Evolutionary conservation across 148 eudicot species (phyloP).

Genomic region (Rhododendron vialii): DNA sequence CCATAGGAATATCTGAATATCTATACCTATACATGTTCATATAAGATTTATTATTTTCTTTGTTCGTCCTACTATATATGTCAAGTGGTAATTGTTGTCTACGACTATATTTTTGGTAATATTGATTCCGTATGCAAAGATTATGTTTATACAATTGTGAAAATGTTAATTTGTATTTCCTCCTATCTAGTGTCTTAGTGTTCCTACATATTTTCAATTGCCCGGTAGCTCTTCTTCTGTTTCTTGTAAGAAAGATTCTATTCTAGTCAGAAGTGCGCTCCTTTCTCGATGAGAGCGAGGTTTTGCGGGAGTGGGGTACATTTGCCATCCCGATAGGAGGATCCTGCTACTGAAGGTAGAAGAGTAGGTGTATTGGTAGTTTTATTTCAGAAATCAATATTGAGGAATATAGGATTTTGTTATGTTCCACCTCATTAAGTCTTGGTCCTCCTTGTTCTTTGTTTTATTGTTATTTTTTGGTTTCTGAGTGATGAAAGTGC

Average conservation of each 20-base stretch:
- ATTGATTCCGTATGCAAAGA: not conserved
- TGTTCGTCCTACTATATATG: not conserved
- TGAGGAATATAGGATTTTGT: not conserved
- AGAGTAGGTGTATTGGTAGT: not conserved
- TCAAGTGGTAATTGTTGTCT: not conserved
- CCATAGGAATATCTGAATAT: not conserved
- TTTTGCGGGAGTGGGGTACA: not conserved
- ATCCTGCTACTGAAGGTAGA: not conserved
- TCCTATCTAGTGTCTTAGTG: not conserved
- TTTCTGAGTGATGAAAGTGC: not conserved
- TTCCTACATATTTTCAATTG: not conserved
- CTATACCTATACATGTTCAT: not conserved
- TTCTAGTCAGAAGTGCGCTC: not conserved
- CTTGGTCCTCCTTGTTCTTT: not conserved
- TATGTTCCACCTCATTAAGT: not conserved
- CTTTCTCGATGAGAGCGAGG: not conserved
- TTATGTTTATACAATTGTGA: not conserved
- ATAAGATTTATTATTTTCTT: not conserved
- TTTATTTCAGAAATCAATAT: not conserved
- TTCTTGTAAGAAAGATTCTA: not conserved
- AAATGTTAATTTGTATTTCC: not conserved
- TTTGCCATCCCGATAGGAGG: not conserved
- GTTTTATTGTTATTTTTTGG: not conserved
- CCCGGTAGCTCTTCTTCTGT: not conserved
- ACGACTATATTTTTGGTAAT: not conserved